phyloP scores from a whole-genome alignment of 2,329 filamentous ascomycete species.

The Pestalotiopsis sp. region DNA sequence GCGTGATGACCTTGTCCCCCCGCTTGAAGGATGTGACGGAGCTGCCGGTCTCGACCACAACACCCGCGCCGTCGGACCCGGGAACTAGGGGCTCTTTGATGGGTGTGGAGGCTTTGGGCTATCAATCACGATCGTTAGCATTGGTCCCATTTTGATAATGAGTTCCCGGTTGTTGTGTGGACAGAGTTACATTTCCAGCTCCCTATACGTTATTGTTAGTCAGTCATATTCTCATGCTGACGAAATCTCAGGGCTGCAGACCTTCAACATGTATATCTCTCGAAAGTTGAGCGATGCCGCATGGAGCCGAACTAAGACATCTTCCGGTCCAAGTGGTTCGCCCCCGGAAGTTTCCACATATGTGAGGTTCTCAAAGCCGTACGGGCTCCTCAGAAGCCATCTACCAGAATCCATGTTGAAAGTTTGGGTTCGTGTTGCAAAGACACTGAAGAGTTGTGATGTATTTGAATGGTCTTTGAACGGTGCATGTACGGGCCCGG shows the following conservation, averaged over 20 bases:
- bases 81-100: slow-evolving; percentile 18
- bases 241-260: not conserved
- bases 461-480: too few species aligned
- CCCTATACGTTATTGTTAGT: not conserved
- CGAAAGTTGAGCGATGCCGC: slow-evolving; percentile 41
- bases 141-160: not conserved
- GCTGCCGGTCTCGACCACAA: slow-evolving; percentile 35
- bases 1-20: slow-evolving; percentile 48
- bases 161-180: too few species aligned
- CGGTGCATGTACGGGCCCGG: too few species aligned
- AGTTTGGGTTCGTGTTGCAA: not conserved
- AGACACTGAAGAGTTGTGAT: too few species aligned
- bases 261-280: slow-evolving; percentile 32
- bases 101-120: not conserved
- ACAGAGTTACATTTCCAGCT: not conserved
- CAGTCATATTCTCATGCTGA: not conserved
- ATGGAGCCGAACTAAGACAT: slow-evolving; percentile 54
- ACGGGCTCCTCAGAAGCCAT: slow-evolving; percentile 33
- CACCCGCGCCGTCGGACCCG: slow-evolving; percentile 51
- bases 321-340: slow-evolving; percentile 47
- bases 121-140: not conserved
- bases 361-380: slow-evolving; percentile 35
- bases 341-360: slow-evolving; percentile 22
- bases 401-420: slow-evolving; percentile 2
- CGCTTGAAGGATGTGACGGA: slow-evolving; percentile 19